Percentiles rank a stretch among this genome's conserved stretches.
These are phyloP conservation scores for Arctostaphylos glauca DNA, from an alignment of 148 eudicot species.

Conservation along the genomic window DNA sequence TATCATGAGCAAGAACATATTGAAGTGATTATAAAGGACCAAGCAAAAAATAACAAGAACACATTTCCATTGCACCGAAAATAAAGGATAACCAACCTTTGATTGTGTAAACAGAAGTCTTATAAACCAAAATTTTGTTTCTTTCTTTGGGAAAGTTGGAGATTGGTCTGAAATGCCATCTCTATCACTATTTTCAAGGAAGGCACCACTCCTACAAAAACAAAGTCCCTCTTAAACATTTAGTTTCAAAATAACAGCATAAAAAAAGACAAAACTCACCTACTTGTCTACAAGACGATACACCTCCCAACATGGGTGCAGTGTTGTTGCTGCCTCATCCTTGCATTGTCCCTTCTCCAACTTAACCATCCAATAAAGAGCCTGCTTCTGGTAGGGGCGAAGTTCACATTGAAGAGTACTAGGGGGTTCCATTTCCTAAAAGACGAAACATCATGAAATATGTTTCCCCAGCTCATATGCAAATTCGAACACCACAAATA, in stretches of 20 bases:
- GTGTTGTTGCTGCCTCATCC: slow-evolving; percentile 77
- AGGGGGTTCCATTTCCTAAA: slow-evolving; percentile 97
- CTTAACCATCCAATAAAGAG: slow-evolving; percentile 88
- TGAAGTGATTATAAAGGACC: too few relatives aligned
- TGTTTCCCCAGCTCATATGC: slow-evolving; percentile 8
- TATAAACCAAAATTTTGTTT: slow-evolving; percentile 49
- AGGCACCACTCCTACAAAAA: slow-evolving; percentile 63
- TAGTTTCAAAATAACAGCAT: slow-evolving; percentile 11
- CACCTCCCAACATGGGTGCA: slow-evolving; percentile 99
- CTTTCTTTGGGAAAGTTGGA: slow-evolving; percentile 44
- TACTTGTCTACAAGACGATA: slow-evolving; percentile 86
- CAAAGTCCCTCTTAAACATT: slow-evolving; percentile 11
- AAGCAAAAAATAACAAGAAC: too few relatives aligned
- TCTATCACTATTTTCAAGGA: slow-evolving; percentile 39
- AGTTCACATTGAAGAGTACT: slow-evolving; percentile 78
- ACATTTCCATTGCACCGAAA: neutral
- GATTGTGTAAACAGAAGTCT: slow-evolving; percentile 65
- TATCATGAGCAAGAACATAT: neutral
- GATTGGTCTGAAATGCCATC: slow-evolving; percentile 40
- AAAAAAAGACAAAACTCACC: slow-evolving; percentile 4
- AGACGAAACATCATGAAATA: slow-evolving; percentile 1
- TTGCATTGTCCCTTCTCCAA: slow-evolving; percentile 70
- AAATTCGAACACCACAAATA: slow-evolving; percentile 5
- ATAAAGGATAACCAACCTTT: slow-evolving; percentile 39
- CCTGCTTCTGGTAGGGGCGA: slow-evolving; percentile 98